These are phyloP conservation scores for Prunus fruticosa DNA, from an alignment of 306 rosid species.

Conservation along the genomic window DNA sequence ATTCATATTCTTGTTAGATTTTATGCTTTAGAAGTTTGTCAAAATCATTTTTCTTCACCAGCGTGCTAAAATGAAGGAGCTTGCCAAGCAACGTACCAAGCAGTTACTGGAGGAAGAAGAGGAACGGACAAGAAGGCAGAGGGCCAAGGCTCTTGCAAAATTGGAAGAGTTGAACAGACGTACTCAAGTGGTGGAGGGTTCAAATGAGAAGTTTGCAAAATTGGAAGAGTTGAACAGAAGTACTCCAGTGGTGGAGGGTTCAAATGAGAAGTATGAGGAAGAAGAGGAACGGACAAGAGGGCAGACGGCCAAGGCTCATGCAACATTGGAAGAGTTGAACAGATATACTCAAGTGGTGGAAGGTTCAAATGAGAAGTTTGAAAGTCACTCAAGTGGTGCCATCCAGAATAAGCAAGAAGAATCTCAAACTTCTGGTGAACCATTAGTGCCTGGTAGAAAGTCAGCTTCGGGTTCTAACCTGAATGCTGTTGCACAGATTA, in stretches of 20 bases:
- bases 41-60: slow-evolving; percentile 28
- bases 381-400: slow-evolving; percentile 36
- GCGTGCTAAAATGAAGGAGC: slow-evolving; percentile 69
- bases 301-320: slow-evolving; percentile 77
- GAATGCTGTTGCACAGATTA: slow-evolving; percentile 31
- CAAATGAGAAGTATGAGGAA: slow-evolving; percentile 47
- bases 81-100: slow-evolving; percentile 73
- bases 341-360: slow-evolving; percentile 45
- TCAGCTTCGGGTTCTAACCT: slow-evolving; percentile 30
- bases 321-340: slow-evolving; percentile 77
- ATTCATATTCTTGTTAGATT: slow-evolving; percentile 23
- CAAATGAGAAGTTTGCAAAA: slow-evolving; percentile 36
- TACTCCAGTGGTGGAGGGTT: slow-evolving; percentile 42
- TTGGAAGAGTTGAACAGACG: slow-evolving; percentile 77
- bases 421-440: slow-evolving; percentile 35
- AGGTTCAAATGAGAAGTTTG: slow-evolving; percentile 44
- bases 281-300: slow-evolving; percentile 76
- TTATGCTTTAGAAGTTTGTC: slow-evolving; percentile 24
- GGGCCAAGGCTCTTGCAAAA: slow-evolving; percentile 73
- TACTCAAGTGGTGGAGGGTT: slow-evolving; percentile 41
- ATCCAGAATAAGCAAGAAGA: slow-evolving; percentile 52
- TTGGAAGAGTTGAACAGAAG: slow-evolving; percentile 75
- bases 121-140: slow-evolving; percentile 71
- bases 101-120: slow-evolving; percentile 91
- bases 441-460: slow-evolving; percentile 26